These are phyloP conservation scores for Fusarium equiseti DNA, from an alignment of 2,329 filamentous ascomycete genomes.

Conservation along the genomic window DNA sequence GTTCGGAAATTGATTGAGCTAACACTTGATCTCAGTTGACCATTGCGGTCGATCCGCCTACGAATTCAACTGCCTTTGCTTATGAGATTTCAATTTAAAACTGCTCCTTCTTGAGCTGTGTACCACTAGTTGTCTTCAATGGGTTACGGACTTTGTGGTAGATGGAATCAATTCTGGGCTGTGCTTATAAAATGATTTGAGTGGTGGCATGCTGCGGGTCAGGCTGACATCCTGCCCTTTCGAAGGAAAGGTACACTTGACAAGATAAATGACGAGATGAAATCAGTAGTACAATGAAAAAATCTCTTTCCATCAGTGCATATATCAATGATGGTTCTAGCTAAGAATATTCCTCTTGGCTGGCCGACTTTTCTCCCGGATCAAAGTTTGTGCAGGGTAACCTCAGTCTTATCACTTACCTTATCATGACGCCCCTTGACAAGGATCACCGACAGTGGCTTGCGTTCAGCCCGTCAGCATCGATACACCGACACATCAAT, in stretches of 20 bases:
- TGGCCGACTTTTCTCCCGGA: fast-evolving
- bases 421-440: neutral
- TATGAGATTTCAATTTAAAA: neutral
- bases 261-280: too few relatives aligned
- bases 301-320: too few relatives aligned
- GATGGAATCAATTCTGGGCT: too few relatives aligned
- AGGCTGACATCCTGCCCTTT: too few relatives aligned
- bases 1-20: neutral
- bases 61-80: neutral
- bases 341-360: too few relatives aligned
- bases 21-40: fast-evolving
- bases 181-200: too few relatives aligned
- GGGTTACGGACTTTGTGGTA: too few relatives aligned
- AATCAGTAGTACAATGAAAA: too few relatives aligned
- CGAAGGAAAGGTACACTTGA: too few relatives aligned
- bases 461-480: neutral
- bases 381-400: neutral
- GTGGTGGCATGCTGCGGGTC: fast-evolving
- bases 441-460: neutral
- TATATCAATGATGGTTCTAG: too few relatives aligned
- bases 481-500: neutral
- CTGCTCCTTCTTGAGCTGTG: too few relatives aligned
- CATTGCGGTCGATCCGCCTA: neutral
- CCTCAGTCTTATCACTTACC: neutral
- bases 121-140: too few relatives aligned